A percentile compares a stretch with the other conserved stretches of the same genome.
Evolutionary conservation across 257 asterid genomes (phyloP).

Genomic region (Ajuga chamaepitys): DNA sequence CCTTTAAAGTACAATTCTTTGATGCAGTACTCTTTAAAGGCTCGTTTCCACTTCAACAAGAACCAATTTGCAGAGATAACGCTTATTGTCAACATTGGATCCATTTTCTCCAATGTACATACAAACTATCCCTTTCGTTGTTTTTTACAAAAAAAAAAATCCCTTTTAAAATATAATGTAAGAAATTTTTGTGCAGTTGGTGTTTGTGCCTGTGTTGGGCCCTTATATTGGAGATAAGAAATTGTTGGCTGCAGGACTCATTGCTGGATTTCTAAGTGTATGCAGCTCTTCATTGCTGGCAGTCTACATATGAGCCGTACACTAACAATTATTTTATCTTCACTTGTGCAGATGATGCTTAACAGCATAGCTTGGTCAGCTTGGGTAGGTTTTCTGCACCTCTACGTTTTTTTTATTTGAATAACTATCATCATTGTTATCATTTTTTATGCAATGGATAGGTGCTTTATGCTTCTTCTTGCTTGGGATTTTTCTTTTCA

Average conservation of each 20-base stretch:
- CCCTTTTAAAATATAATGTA: not conserved
- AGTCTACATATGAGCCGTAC: not conserved
- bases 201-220: slow-evolving; percentile 54
- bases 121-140: not conserved
- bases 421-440: not conserved
- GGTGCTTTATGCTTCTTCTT: slow-evolving; percentile 62
- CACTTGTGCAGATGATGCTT: slow-evolving; percentile 44
- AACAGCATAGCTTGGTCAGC: slow-evolving; percentile 71
- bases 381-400: slow-evolving; percentile 29
- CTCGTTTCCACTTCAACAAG: slow-evolving; percentile 42
- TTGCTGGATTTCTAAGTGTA: slow-evolving; percentile 37
- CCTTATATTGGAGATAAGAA: slow-evolving; percentile 56
- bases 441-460: slow-evolving; percentile 10
- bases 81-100: slow-evolving; percentile 25
- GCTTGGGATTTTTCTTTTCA: slow-evolving; percentile 27
- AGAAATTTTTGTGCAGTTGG: slow-evolving; percentile 27
- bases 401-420: not conserved
- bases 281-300: not conserved
- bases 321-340: not conserved
- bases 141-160: no score
- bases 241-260: slow-evolving; percentile 48
- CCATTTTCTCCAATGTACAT: slow-evolving; percentile 33
- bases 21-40: slow-evolving; percentile 44
- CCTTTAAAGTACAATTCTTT: not conserved
- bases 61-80: slow-evolving; percentile 32